These are phyloP conservation scores for Endoconidiophora laricicola DNA, from an alignment of 2,329 filamentous ascomycete species.

Conservation along the genomic window DNA sequence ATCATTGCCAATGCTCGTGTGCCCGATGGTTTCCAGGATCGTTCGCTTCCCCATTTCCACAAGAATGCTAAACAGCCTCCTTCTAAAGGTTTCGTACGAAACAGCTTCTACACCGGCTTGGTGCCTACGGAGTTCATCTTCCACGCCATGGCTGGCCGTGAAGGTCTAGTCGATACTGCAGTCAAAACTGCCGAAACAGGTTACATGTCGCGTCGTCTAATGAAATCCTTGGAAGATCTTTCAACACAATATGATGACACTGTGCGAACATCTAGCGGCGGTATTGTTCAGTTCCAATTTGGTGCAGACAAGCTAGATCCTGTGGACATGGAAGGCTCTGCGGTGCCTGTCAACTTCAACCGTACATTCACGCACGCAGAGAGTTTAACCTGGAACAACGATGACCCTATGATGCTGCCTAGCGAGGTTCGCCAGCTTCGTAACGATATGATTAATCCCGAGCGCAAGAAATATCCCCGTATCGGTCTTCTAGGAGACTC, in stretches of 20 bases:
- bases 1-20: slow-evolving; percentile 93
- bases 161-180: slow-evolving; percentile 95
- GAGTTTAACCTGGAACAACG: slow-evolving; percentile 62
- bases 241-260: slow-evolving; percentile 90
- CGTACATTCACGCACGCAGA: slow-evolving; percentile 75
- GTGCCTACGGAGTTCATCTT: slow-evolving; percentile 89
- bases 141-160: slow-evolving; percentile 94
- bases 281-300: slow-evolving; percentile 92
- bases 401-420: slow-evolving; percentile 55
- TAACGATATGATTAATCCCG: slow-evolving; percentile 46
- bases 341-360: slow-evolving; percentile 80
- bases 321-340: slow-evolving; percentile 91
- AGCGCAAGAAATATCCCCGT: slow-evolving; percentile 47
- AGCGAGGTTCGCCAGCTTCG: slow-evolving; percentile 56
- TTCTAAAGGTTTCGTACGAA: slow-evolving; percentile 89
- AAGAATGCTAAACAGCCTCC: slow-evolving; percentile 86
- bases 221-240: slow-evolving; percentile 94
- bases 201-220: slow-evolving; percentile 94
- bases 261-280: slow-evolving; percentile 74
- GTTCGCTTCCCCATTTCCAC: slow-evolving; percentile 84
- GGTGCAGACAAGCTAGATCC: slow-evolving; percentile 92
- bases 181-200: slow-evolving; percentile 98
- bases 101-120: slow-evolving; percentile 91
- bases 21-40: slow-evolving; percentile 87
- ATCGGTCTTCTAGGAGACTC: slow-evolving; percentile 43